Evolutionary conservation across 1,284 basidiomycete genomes (phyloP).

Genomic region (Cutaneotrichosporon cutaneum): DNA sequence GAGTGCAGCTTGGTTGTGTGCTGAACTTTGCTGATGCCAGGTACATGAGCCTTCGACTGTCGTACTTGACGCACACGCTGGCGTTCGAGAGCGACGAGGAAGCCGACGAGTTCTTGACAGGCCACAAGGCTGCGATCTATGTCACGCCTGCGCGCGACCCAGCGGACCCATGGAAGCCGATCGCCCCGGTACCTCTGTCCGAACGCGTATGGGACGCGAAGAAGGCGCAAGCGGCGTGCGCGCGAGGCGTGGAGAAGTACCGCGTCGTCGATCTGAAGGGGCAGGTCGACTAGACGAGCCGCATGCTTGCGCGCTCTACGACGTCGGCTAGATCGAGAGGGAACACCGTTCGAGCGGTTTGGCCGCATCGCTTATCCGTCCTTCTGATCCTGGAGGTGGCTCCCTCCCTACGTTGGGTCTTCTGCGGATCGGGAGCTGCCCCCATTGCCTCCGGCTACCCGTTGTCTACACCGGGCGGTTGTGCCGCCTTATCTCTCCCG

Average conservation of each 20-base stretch:
- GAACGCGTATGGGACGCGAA: conserved; percentile 57
- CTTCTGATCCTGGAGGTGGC: neutral
- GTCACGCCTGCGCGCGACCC: conserved; percentile 41
- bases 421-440: too few relatives aligned
- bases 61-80: conserved; percentile 75
- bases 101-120: conserved; percentile 67
- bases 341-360: neutral
- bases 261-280: conserved; percentile 59
- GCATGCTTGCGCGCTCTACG: neutral
- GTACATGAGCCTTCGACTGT: conserved; percentile 73
- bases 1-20: conserved; percentile 48
- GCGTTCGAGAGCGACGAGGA: conserved; percentile 72
- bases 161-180: conserved; percentile 31
- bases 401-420: neutral
- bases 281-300: conserved; percentile 47
- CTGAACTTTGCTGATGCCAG: conserved; percentile 55
- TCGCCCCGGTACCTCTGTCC: conserved; percentile 30
- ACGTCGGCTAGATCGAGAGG: neutral
- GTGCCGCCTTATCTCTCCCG: too few relatives aligned
- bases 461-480: too few relatives aligned
- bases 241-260: conserved; percentile 53
- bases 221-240: conserved; percentile 52
- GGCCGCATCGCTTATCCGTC: neutral
- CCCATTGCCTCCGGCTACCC: too few relatives aligned
- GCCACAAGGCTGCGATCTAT: conserved; percentile 70